Evolutionary conservation across 2,329 filamentous ascomycete genomes (phyloP), one percentile per base, ranked within the genome.

Genomic region (Diaporthe aspalathi): DNA sequence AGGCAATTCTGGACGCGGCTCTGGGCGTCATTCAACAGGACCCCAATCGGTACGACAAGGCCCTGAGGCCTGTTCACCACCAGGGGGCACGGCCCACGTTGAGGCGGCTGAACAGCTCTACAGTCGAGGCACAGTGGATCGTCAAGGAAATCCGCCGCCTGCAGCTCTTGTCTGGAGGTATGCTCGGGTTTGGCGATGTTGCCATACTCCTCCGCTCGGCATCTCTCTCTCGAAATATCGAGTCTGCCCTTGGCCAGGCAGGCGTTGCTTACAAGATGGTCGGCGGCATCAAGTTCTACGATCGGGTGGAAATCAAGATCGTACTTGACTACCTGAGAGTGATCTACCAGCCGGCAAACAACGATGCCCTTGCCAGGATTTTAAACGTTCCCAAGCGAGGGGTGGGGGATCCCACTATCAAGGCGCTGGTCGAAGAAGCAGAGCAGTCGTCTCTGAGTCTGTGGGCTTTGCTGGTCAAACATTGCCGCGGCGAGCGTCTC

Each of bases 201-300:
- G 94, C 94, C 1, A 92, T 99, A 67, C 84, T 99, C 17, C 85
- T 99, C n/a, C 89, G 95, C 27, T 96, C 94, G 2, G 93, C 94
- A 0, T 86, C 90, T 1, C 84, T 98, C 9, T 98, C 95, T 0
- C 87, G 95, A 27, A 90, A 94, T n/a, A 92, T 98, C 49, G 95
- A 99, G 81, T 88, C 91, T 27, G 92, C 92, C 3, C 84, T 98
- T 50, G 94, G 92, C 17, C 94, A 92, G 76, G 89, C 90, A 14
- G 94, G 94, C 1, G 90, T 98, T 50, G 88, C 94, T 0, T 99
- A 98, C 81, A 91, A 91, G 63, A 98, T 98, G 95, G 91, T 98
- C 66, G 95, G 89, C 47, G 95, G 96, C 2, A 89, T 90, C 73
- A 93, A 93, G 71, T 99, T 99, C 79, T 98, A 97, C 77, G 96